phyloP scores from a whole-genome alignment of 805 yeast genomes.

The Cyberlindnera euphorbiae region DNA sequence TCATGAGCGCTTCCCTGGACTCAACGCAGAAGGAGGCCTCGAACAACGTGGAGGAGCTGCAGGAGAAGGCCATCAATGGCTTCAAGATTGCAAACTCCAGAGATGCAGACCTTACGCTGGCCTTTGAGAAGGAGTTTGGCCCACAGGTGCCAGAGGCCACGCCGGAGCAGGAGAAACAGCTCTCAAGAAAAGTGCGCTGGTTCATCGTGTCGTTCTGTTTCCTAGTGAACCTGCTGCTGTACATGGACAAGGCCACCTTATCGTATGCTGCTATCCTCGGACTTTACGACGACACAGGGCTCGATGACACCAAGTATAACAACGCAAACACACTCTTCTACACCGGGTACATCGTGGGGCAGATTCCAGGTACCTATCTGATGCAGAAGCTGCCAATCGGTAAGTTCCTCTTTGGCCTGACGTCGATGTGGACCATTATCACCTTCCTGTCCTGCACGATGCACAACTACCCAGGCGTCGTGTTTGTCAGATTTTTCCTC shows the following conservation, averaged over 20 bases:
- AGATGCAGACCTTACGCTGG: conserved; percentile 38
- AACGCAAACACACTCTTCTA: conserved; percentile 49
- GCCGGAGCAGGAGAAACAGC: conserved; percentile 36
- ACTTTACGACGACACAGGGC: conserved; percentile 40
- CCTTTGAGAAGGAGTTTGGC: conserved; percentile 33
- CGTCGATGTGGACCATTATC: conserved; percentile 41
- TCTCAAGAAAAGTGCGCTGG: conserved; percentile 35
- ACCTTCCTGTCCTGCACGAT: conserved; percentile 45
- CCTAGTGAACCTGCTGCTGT: conserved; percentile 38
- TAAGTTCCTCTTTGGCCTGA: conserved; percentile 32
- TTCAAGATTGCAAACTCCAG: conserved; percentile 27
- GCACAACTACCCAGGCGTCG: conserved; percentile 40
- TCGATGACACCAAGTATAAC: conserved; percentile 40
- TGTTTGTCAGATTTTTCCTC: conserved; percentile 43
- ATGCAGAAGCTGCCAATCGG: conserved; percentile 42
- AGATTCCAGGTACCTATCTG: conserved; percentile 36
- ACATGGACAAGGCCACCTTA: conserved; percentile 48
- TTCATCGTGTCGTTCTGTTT: conserved; percentile 34
- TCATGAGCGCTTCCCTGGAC: neutral
- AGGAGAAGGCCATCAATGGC: conserved; percentile 27
- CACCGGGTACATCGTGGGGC: conserved; percentile 46
- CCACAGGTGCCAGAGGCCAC: conserved; percentile 34
- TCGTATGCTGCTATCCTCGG: conserved; percentile 46
- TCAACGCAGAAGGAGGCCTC: conserved; percentile 1
- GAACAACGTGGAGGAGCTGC: conserved; percentile 3